Base-by-base conservation (phyloP, 129 eudicot genomes). In the Artemisia argyi region DNA sequence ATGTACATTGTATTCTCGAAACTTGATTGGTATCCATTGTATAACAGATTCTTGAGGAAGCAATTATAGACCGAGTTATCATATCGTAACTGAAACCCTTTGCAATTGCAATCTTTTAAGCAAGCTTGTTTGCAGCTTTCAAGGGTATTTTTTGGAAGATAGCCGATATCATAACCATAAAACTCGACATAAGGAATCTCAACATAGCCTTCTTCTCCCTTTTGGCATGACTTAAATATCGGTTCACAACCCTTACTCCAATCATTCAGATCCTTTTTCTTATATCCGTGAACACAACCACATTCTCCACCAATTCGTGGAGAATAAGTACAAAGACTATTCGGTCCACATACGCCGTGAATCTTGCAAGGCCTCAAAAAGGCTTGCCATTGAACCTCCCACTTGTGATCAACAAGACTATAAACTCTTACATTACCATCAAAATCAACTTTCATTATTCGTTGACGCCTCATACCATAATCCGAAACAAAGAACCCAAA, bases 381-480 rank as follows among this genome's bases (percentile, higher is more conserved):
- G 1, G 78, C 82, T 72, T 81, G 80, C 89, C 89, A 85, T 12
- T 70, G 24, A 50, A 82, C 82, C 18, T 49, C 71, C 86, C 84
- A 85, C 8, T 10, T 68, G 44, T 42, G 22, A 2, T 54, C 46
- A 35, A 69, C 58, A 28, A 76, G 72, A 28, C 83, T 87, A 72
- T 84, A 82, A 28, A 84, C 64, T 30, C 89, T 69, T 16, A 82
- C 63, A 67, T 84, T 84, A 3, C 89, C 93, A 73, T 87, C 94
- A 47, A 15, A 20, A 67, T 88, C 90, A 59, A 85, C 59, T 64
- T 73, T 73, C 77, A 85, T 54, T 42, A 85, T 64, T 67, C 94
- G 66, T 2, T 42, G 69, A 14, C 22, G 16, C 30, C 16, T 66
- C 17, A 20, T 11, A 2, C 89, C 86, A 66, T 42, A 78, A 69